phyloP scores from a whole-genome alignment of 331 rosid genomes.

The Telfairia occidentalis region DNA sequence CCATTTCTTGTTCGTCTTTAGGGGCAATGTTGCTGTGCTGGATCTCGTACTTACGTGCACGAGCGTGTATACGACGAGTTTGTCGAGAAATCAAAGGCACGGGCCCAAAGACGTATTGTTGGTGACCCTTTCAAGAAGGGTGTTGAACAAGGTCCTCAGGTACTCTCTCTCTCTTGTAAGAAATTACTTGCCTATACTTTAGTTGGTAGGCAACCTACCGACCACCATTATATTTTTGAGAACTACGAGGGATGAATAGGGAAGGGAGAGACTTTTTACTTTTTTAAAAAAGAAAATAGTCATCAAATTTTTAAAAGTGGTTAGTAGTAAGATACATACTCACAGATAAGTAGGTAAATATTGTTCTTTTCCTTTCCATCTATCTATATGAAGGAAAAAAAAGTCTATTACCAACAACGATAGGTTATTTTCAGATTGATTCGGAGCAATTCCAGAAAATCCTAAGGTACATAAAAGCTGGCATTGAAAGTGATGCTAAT shows the following conservation, averaged over 20 bases:
- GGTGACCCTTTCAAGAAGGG: slow-evolving; percentile 83
- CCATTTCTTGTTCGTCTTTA: slow-evolving; percentile 14
- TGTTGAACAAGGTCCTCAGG: slow-evolving; percentile 93
- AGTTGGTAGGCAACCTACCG: too few relatives aligned
- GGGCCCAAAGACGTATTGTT: slow-evolving; percentile 57
- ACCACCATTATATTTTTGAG: too few relatives aligned
- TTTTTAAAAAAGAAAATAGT: too few relatives aligned
- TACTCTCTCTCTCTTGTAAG: too few relatives aligned
- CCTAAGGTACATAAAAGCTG: slow-evolving; percentile 59
- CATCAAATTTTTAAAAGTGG: too few relatives aligned
- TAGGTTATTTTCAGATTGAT: slow-evolving; percentile 36
- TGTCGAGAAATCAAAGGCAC: slow-evolving; percentile 54
- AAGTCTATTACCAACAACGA: neutral
- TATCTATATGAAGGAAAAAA: neutral
- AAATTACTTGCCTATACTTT: too few relatives aligned
- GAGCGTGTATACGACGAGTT: slow-evolving; percentile 69
- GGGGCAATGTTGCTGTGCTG: slow-evolving; percentile 91
- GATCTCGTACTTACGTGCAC: slow-evolving; percentile 83
- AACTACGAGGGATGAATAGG: too few relatives aligned
- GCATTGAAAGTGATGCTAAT: slow-evolving; percentile 53
- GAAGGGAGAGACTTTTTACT: too few relatives aligned
- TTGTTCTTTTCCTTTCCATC: neutral
- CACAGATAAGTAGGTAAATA: too few relatives aligned
- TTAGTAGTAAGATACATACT: too few relatives aligned
- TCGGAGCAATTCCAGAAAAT: slow-evolving; percentile 51